Evolutionary conservation across 2,329 filamentous ascomycete genomes (phyloP), one percentile per base, ranked within the genome.

Genomic region (Scytalidium lignicola): DNA sequence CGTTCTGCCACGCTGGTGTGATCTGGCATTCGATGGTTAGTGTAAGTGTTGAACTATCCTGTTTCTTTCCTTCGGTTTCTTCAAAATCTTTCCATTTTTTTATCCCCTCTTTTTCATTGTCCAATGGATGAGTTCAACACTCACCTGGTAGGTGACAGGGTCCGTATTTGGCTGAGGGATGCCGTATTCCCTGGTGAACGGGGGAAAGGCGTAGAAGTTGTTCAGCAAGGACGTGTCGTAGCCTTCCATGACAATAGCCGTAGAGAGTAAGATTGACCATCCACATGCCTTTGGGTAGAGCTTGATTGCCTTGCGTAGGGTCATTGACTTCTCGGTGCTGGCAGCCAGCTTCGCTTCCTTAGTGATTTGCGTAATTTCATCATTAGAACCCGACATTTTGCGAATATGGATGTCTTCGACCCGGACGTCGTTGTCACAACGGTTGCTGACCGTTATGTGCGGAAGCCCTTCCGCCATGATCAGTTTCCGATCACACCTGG

Each of bases 231-330:
- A 64, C 2, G 59, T 59, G 52, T 71, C 69, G 43, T 70, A 71
- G 17, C 69, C 68, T 54, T 71, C 69, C 69, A 72, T 72, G 32
- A 70, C 58, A 32, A 71, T 67, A 3, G 66, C 62, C 15, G 64
- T 62, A 1, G 67, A 70, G 13, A 71, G 58, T 23, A 68, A 40
- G 18, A 70, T 52, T 3, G 66, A 67, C 61, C 65, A 71, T 2
- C 46, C 41, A 17, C 43, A 49, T 37, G 48, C 58, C 44, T 56
- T 58, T 2, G 59, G 59, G 21, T 61, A 60, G 15, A 51, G 51
- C 15, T 23, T 55, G 47, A 62, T 42, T 13, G 59, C 56, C 32
- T 59, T 56, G 7, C 29, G 21, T 13, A 59, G 45, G 18, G 50
- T 41, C 55, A 58, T 55, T 20, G 23, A 48, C 44, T 56, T 55